Base-by-base conservation (phyloP, 192 early-diverging fungal species). In the Coemansia sp. region DNA sequence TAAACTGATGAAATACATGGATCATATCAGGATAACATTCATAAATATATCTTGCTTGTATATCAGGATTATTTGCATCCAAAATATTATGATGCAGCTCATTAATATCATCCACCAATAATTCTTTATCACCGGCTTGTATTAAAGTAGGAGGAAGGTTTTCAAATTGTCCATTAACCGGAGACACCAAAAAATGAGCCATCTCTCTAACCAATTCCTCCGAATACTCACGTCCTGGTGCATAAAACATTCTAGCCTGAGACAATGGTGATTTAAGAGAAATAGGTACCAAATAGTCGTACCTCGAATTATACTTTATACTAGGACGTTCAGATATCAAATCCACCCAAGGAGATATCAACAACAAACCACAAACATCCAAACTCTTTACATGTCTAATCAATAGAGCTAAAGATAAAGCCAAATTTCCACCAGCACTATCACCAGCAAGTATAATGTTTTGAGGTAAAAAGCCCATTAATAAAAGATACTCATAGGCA, bases 351-450 rank as follows among this genome's bases (percentile, higher is more conserved):
- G 72, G 72, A 35, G 83, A 85, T 3, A 88, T 44, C 17, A 86
- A 70, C 26, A 80, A n/a, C 15, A 75, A 68, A 15, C 82, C 84
- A 41, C 80, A 74, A 5, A 80, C 56, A n/a, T 41, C 41, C 4
- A 75, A 32, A 39, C 78, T 27, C 2, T 66, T 58, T 17, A 77
- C 64, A 38, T 88, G 83, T 7, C 83, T 62, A 20, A 86, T 64
- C 42, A 84, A 81, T 56, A 84, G 67, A 32, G 83, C 41, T 65
- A 87, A 30, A 13, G 80, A 73, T n/a, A 89, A 27, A 8, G 60
- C 47, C 34, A 89, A 49, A 32, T 86, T 84, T n/a, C 85, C 85
- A 18, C 87, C 87, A 0, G 87, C 81, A 52, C 83, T 83, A 49
- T 89, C 87, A 9, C 87, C 87, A 9, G 80, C 77, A 24, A 85